Conservation (phyloP, 345 rosid species). For the Salix udensis region DNA sequence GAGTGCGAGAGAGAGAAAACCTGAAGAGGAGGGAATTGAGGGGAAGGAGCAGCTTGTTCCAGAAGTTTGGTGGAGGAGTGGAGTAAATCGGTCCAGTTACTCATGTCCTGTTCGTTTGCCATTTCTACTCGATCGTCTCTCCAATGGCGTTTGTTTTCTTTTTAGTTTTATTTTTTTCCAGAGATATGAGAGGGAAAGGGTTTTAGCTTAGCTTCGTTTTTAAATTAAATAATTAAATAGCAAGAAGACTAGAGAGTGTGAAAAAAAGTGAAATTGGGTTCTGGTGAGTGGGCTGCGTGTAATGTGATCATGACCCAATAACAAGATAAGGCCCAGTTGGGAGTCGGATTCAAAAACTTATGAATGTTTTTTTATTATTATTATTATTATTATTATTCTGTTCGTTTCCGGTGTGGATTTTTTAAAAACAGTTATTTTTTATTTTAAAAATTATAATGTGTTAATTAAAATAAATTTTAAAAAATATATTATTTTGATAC, state of each 20-base stretch:
- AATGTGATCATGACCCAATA: fast-evolving
- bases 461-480: too few relatives aligned
- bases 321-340: not conserved
- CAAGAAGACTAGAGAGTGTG: too few relatives aligned
- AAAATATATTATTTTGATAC: too few relatives aligned
- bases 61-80: conserved; percentile 91
- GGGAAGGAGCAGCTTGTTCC: conserved; percentile 94
- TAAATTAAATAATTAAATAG: too few relatives aligned
- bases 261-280: too few relatives aligned
- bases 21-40: conserved; percentile 99
- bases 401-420: too few relatives aligned
- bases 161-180: not conserved
- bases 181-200: not conserved
- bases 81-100: conserved; percentile 90
- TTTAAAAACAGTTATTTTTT: too few relatives aligned
- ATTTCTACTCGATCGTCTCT: conserved; percentile 23
- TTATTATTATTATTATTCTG: too few relatives aligned
- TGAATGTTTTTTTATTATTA: too few relatives aligned
- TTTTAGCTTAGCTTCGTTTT: not conserved
- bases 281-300: too few relatives aligned
- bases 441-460: too few relatives aligned
- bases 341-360: too few relatives aligned
- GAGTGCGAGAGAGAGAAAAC: conserved; percentile 30
- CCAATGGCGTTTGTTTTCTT: not conserved
- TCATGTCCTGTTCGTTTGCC: conserved; percentile 81